A percentile compares a stretch with the other conserved stretches of the same genome.
Conservation (phyloP, 1,284 basidiomycete genomes). For the Microbotryum violaceum region DNA sequence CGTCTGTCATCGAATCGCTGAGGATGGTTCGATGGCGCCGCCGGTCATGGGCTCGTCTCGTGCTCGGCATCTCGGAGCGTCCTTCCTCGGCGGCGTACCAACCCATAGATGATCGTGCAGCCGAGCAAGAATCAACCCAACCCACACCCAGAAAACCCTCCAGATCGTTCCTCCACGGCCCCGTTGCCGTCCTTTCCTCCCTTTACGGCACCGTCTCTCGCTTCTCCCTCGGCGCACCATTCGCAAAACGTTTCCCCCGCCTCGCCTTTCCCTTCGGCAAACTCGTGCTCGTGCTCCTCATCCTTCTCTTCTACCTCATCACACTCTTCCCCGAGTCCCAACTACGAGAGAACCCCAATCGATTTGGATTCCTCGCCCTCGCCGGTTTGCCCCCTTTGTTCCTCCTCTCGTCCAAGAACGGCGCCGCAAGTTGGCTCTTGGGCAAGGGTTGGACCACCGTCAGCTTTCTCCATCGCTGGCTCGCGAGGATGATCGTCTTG, state of each 20-base stretch:
- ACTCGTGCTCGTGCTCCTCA: slow-evolving; percentile 13
- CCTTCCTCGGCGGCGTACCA: slow-evolving; percentile 1
- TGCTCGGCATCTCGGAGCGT: slow-evolving; percentile 11
- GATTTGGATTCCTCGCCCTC: slow-evolving; percentile 28
- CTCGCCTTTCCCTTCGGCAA: slow-evolving; percentile 9
- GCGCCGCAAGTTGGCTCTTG: slow-evolving; percentile 9
- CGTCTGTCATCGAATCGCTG: background rate
- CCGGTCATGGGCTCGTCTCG: background rate
- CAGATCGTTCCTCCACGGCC: background rate
- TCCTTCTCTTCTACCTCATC: slow-evolving; percentile 18
- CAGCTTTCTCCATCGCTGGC: slow-evolving; percentile 25
- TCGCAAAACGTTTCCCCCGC: background rate
- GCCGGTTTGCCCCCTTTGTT: slow-evolving; percentile 22
- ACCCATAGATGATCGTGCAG: background rate
- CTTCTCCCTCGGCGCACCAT: background rate
- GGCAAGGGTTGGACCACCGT: slow-evolving; percentile 14
- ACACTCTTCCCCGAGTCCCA: slow-evolving; percentile 24
- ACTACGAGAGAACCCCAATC: slow-evolving; percentile 26
- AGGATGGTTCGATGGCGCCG: background rate
- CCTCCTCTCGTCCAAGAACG: slow-evolving; percentile 18
- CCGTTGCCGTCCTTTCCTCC: slow-evolving; percentile 4
- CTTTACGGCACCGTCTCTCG: slow-evolving; percentile 7
- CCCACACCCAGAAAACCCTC: background rate
- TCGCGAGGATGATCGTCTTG: slow-evolving; percentile 13
- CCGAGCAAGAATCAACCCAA: background rate